Percentiles rank a stretch among this genome's conserved stretches.
These are phyloP conservation scores for Candida ascalaphidarum DNA, from an alignment of 805 yeast genomes.

Conservation along the genomic window DNA sequence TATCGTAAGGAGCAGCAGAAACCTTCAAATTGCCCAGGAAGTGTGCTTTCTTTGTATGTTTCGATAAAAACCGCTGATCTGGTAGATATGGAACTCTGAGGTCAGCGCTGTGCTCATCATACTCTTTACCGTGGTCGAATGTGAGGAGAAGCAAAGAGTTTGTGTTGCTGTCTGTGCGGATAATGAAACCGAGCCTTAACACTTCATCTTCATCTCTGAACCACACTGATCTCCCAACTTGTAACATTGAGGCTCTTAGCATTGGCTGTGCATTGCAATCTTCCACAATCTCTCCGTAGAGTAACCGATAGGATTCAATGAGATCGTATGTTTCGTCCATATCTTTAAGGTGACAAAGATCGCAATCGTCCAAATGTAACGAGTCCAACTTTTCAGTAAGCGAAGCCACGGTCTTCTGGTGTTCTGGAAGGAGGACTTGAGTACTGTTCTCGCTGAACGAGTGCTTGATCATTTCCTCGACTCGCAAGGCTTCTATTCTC, in stretches of 20 bases:
- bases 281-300: constrained; percentile 37
- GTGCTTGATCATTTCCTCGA: constrained; percentile 97
- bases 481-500: constrained; percentile 88
- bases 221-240: constrained; percentile 49
- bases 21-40: constrained; percentile 25
- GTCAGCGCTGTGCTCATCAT: constrained; percentile 12
- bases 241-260: constrained; percentile 37
- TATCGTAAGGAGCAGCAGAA: constrained; percentile 29
- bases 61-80: constrained; percentile 18
- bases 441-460: constrained; percentile 89
- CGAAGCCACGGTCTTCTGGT: constrained; percentile 54
- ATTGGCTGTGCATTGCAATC: constrained; percentile 41
- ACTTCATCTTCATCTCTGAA: constrained; percentile 41
- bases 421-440: constrained; percentile 81
- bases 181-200: constrained; percentile 45
- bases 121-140: constrained; percentile 34
- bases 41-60: constrained; percentile 25
- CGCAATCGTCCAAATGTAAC: constrained; percentile 22
- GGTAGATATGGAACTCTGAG: constrained; percentile 31
- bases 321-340: constrained; percentile 38
- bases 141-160: constrained; percentile 30
- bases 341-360: constrained; percentile 31
- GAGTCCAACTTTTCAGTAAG: constrained; percentile 39
- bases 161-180: constrained; percentile 30
- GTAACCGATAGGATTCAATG: constrained; percentile 36